Evolutionary conservation across 257 asterid genomes (phyloP).

Genomic region (Nicotiana otophora): DNA sequence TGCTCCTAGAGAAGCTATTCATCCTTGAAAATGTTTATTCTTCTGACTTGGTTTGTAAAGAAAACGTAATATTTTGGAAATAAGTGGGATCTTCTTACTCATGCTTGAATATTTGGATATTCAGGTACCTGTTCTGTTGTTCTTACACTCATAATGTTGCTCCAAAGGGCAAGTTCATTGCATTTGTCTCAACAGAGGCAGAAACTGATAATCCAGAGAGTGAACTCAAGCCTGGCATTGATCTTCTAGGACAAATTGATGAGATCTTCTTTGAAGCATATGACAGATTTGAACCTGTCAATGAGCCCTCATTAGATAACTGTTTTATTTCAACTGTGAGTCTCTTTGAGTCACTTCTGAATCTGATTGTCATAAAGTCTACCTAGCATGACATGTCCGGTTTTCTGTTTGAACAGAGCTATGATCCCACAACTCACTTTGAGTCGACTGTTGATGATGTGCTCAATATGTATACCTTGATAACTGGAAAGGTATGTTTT

Average conservation of each 20-base stretch:
- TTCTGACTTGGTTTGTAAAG: neutral
- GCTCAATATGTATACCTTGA: slow-evolving; percentile 39
- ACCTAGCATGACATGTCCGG: neutral
- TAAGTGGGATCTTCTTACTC: neutral
- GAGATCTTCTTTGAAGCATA: slow-evolving; percentile 87
- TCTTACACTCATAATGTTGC: slow-evolving; percentile 98
- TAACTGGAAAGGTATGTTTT: slow-evolving; percentile 43
- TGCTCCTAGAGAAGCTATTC: neutral
- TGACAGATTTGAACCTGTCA: slow-evolving; percentile 85
- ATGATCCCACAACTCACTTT: slow-evolving; percentile 48
- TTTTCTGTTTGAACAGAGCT: slow-evolving; percentile 28
- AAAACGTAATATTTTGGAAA: neutral
- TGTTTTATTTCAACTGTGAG: slow-evolving; percentile 91
- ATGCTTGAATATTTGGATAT: slow-evolving; percentile 16
- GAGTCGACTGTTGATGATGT: slow-evolving; percentile 47
- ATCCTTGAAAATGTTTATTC: neutral
- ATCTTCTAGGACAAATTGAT: slow-evolving; percentile 92
- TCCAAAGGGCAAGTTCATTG: slow-evolving; percentile 90
- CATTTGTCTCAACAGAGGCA: slow-evolving; percentile 91
- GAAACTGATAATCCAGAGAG: slow-evolving; percentile 86
- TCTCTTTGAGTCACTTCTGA: slow-evolving; percentile 7
- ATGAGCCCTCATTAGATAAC: slow-evolving; percentile 76
- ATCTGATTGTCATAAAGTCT: neutral
- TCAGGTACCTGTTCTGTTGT: slow-evolving; percentile 92
- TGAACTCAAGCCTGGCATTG: slow-evolving; percentile 87